These are phyloP conservation scores for Aspergillus sparsus DNA, from an alignment of 495 filamentous ascomycete species.

Conservation along the genomic window DNA sequence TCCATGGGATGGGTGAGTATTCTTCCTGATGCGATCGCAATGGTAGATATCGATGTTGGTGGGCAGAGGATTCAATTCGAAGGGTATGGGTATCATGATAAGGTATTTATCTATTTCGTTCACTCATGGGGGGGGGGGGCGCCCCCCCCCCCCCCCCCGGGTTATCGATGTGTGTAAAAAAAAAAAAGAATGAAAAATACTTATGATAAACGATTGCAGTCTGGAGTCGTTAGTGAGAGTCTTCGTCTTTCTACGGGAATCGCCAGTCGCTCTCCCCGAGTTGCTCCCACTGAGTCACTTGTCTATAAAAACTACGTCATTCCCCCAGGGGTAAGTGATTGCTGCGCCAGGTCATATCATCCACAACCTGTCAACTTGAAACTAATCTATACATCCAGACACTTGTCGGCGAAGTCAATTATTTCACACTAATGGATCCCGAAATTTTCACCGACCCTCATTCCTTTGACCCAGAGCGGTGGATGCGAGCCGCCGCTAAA, in stretches of 20 bases:
- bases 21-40: constrained; percentile 34
- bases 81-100: constrained; percentile 45
- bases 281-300: constrained; percentile 43
- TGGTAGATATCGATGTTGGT: constrained; percentile 32
- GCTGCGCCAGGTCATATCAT: too few species aligned
- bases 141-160: neutral
- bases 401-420: constrained; percentile 46
- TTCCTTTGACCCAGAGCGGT: constrained; percentile 52
- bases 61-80: constrained; percentile 33
- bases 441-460: constrained; percentile 50
- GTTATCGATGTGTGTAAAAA: neutral
- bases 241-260: constrained; percentile 49
- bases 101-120: constrained; percentile 32
- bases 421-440: constrained; percentile 49
- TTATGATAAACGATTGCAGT: constrained; percentile 23
- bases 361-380: neutral
- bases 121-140: too few species aligned
- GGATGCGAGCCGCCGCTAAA: constrained; percentile 38
- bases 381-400: constrained; percentile 33
- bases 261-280: constrained; percentile 39
- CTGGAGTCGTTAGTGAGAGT: constrained; percentile 46
- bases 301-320: constrained; percentile 43
- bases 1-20: constrained; percentile 42
- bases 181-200: too few species aligned
- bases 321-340: constrained; percentile 31